These are phyloP conservation scores for Chondrostereum purpureum DNA, from an alignment of 1,284 basidiomycete genomes.

Conservation along the genomic window DNA sequence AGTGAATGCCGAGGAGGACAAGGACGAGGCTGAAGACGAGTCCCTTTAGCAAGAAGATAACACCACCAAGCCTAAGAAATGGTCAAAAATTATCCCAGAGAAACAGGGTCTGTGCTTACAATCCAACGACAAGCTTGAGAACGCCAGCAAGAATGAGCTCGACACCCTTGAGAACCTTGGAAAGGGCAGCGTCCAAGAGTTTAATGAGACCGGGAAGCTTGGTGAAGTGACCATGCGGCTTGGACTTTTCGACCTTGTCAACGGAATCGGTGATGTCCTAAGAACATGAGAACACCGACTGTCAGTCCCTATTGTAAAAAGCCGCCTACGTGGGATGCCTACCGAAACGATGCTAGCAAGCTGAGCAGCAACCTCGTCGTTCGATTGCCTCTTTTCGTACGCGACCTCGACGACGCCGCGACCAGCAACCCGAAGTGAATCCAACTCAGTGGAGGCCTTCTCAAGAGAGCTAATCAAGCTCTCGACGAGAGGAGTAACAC, in stretches of 20 bases:
- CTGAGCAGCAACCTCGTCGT: not conserved
- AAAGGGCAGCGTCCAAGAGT: not conserved
- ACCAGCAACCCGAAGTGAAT: not conserved
- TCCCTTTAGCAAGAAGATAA: not conserved
- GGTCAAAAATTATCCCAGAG: not conserved
- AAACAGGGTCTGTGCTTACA: not conserved
- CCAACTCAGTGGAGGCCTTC: not conserved
- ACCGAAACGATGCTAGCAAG: not conserved
- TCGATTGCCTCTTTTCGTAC: not conserved
- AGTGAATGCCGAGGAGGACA: too few relatives aligned
- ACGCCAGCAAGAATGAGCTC: not conserved
- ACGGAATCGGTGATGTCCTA: not conserved
- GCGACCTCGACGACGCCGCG: too few relatives aligned
- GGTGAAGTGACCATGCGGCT: not conserved
- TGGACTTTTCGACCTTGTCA: not conserved
- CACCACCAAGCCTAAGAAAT: not conserved
- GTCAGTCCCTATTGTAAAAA: not conserved
- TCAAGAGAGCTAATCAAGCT: not conserved
- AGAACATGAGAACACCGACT: not conserved
- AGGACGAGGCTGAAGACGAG: not conserved
- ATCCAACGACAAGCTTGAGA: conserved; percentile 1
- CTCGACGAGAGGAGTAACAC: not conserved
- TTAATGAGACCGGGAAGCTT: not conserved
- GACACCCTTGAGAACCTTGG: not conserved
- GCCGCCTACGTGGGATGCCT: not conserved